A percentile compares a stretch with the other conserved stretches of the same genome.
phyloP scores from a whole-genome alignment of 768 basidiomycete genomes.

The Pleurotus citrinopileatus region DNA sequence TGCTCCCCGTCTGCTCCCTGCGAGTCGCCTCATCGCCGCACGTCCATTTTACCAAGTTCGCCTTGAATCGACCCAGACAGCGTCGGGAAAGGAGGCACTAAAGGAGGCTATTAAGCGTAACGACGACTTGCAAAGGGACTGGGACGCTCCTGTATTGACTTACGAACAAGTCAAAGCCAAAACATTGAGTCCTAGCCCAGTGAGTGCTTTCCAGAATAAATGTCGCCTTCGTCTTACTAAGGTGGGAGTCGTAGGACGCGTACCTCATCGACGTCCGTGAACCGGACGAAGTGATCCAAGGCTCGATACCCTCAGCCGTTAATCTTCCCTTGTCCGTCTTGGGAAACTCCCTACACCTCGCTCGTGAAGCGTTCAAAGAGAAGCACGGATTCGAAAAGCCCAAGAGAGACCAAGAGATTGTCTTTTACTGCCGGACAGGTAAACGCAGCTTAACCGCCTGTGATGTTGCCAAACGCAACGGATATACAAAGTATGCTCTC shows the following conservation, averaged over 20 bases:
- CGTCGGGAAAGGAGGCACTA: conserved; percentile 16
- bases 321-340: conserved; percentile 86
- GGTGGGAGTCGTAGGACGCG: conserved; percentile 63
- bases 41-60: conserved; percentile 19
- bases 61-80: conserved; percentile 31
- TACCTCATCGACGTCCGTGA: conserved; percentile 92
- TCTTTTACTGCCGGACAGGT: conserved; percentile 91
- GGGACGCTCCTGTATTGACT: conserved; percentile 68
- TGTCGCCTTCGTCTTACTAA: too few relatives aligned
- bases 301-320: conserved; percentile 90
- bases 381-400: conserved; percentile 79
- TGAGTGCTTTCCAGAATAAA: conserved; percentile 31
- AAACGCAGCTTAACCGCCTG: conserved; percentile 78
- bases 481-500: conserved; percentile 76
- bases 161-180: conserved; percentile 83
- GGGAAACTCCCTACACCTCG: conserved; percentile 58
- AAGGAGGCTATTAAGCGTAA: conserved; percentile 32
- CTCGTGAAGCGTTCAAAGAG: conserved; percentile 51
- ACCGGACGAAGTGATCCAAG: conserved; percentile 86
- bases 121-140: conserved; percentile 59
- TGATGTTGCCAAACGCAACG: conserved; percentile 78
- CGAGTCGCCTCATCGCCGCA: conserved; percentile 5
- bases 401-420: conserved; percentile 63
- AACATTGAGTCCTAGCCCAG: conserved; percentile 71
- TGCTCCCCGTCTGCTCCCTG: conserved; percentile 5